Conservation (phyloP, 2,329 filamentous ascomycete genomes). For the Phyllachora maydis region DNA sequence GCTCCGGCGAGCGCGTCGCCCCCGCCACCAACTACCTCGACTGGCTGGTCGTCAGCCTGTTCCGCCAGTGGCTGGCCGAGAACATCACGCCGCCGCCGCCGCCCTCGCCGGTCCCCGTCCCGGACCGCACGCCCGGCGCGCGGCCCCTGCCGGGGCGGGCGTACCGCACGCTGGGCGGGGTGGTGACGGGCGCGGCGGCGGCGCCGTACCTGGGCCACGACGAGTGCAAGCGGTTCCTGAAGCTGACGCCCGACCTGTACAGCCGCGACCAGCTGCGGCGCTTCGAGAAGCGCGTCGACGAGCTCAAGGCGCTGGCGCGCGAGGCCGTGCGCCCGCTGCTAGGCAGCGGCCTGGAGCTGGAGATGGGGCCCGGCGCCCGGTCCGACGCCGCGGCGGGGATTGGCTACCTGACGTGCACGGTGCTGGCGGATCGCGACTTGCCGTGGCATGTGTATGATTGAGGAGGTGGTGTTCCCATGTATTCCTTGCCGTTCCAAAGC, state of each 20-base stretch:
- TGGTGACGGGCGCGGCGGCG: constrained; percentile 30
- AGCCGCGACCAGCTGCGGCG: constrained; percentile 66
- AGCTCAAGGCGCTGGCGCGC: constrained; percentile 66
- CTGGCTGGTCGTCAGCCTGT: constrained; percentile 74
- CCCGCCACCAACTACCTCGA: constrained; percentile 67
- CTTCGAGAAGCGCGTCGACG: constrained; percentile 75
- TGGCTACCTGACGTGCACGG: constrained; percentile 28
- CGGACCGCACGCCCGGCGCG: constrained; percentile 7
- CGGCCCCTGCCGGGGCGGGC: constrained; percentile 45
- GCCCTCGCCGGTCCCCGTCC: no score
- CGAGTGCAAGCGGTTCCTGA: constrained; percentile 79
- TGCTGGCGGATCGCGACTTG: constrained; percentile 24
- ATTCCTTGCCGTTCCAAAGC: no score
- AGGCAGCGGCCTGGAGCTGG: constrained; percentile 67
- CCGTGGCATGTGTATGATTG: constrained; percentile 22
- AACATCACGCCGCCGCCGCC: constrained; percentile 53
- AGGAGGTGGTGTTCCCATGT: constrained; percentile 51
- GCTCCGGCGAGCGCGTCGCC: constrained; percentile 61
- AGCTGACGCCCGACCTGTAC: constrained; percentile 64
- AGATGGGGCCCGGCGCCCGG: no score
- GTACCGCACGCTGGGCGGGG: constrained; percentile 61
- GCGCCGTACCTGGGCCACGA: constrained; percentile 59
- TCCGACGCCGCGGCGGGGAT: constrained; percentile 19
- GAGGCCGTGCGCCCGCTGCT: constrained; percentile 73
- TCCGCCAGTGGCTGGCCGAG: constrained; percentile 84